phyloP scores from a whole-genome alignment of 2,329 filamentous ascomycete species.

The Rutstroemia sp. region DNA sequence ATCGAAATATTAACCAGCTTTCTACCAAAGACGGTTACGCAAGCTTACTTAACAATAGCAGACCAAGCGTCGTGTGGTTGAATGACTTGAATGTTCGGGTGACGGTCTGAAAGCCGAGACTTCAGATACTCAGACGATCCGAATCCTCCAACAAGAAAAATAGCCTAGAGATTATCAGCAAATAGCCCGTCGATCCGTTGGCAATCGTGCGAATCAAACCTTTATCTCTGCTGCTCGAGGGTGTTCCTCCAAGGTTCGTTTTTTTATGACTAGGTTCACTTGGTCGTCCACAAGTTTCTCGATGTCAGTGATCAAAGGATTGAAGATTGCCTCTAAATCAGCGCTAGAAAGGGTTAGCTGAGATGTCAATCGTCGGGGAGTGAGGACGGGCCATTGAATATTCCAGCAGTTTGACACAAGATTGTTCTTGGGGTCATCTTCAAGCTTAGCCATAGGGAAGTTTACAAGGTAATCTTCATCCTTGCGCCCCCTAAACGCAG shows the following conservation, averaged over 20 bases:
- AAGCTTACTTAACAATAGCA: slow-evolving; percentile 20
- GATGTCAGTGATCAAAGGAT: slow-evolving; percentile 35
- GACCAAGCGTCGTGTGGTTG: slow-evolving; percentile 19
- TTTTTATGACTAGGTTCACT: slow-evolving; percentile 35
- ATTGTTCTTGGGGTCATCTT: slow-evolving; percentile 18
- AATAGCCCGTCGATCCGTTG: background rate
- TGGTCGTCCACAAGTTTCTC: slow-evolving; percentile 36
- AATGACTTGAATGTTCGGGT: slow-evolving; percentile 24
- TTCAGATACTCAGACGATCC: slow-evolving; percentile 25
- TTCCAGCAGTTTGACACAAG: slow-evolving; percentile 17
- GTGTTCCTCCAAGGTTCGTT: slow-evolving; percentile 30
- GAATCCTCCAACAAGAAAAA: slow-evolving; percentile 23
- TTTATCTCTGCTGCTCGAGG: slow-evolving; percentile 36
- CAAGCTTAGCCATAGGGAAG: slow-evolving; percentile 23
- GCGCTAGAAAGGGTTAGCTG: slow-evolving; percentile 1
- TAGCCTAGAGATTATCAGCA: background rate
- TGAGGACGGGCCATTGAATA: slow-evolving; percentile 17
- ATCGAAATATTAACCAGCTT: background rate
- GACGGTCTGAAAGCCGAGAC: slow-evolving; percentile 32
- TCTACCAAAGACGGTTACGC: background rate
- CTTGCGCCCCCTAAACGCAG: slow-evolving; percentile 16
- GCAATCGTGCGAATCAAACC: slow-evolving; percentile 25
- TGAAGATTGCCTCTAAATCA: slow-evolving; percentile 48
- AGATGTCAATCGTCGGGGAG: no score
- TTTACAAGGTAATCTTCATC: slow-evolving; percentile 24